Evolutionary conservation across 2,329 filamentous ascomycete species (phyloP).

Genomic region (Botryosphaeria dothidea): DNA sequence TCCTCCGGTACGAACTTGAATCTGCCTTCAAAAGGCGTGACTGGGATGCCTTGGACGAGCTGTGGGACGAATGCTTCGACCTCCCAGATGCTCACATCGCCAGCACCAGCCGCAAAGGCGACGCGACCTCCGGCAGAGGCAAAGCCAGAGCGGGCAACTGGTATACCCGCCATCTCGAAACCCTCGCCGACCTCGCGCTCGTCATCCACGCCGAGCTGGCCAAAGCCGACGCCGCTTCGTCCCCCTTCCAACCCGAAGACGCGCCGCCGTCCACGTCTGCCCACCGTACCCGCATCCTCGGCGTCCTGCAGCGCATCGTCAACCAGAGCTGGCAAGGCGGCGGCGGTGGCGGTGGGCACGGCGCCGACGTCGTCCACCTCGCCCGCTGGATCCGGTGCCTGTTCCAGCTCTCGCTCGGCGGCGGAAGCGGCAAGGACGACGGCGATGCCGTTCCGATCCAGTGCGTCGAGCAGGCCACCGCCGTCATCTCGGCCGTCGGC

Average conservation of each 20-base stretch:
- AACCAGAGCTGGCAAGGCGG: conserved; percentile 65
- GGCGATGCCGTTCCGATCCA: conserved; percentile 46
- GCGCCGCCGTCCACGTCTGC: not conserved
- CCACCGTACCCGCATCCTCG: conserved; percentile 9
- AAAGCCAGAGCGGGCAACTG: not conserved
- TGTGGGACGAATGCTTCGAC: conserved; percentile 51
- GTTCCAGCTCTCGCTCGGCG: conserved; percentile 60
- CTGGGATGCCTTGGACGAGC: conserved; percentile 65
- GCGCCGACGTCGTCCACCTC: conserved; percentile 56
- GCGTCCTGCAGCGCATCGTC: conserved; percentile 64
- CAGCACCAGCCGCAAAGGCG: too few species aligned
- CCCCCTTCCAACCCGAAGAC: not conserved
- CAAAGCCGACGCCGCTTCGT: not conserved
- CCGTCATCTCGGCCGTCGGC: conserved; percentile 45
- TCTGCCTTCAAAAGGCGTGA: conserved; percentile 65
- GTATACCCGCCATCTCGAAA: conserved; percentile 43
- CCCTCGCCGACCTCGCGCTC: conserved; percentile 49
- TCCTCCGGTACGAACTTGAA: conserved; percentile 80
- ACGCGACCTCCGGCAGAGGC: not conserved
- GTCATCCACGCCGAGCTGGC: conserved; percentile 36
- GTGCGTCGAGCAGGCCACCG: conserved; percentile 64
- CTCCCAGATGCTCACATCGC: not conserved
- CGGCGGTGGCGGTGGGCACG: conserved; percentile 45
- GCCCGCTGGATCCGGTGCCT: conserved; percentile 78
- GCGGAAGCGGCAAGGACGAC: conserved; percentile 44